These are phyloP conservation scores for Trypanosomatidae sp. DNA, from an alignment of 208 protist genomes.

Conservation along the genomic window DNA sequence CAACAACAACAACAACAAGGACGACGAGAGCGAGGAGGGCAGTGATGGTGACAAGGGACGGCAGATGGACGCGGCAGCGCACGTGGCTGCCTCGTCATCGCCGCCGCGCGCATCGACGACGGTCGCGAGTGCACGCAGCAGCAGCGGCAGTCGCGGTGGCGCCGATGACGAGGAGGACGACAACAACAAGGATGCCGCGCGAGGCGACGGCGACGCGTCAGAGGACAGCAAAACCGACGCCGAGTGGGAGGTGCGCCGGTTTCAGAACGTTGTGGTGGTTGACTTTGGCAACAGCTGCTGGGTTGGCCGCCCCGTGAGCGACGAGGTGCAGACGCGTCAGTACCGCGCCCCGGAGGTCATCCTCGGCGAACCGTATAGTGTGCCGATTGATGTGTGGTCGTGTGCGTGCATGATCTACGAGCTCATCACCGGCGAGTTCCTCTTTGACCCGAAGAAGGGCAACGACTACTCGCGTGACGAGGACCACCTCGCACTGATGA, in stretches of 20 bases:
- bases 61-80: no score
- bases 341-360: slow-evolving; percentile 91
- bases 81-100: no score
- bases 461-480: slow-evolving; percentile 84
- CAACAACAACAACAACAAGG: slow-evolving; percentile 3
- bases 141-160: no score
- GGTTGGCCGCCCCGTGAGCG: slow-evolving; percentile 94
- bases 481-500: slow-evolving; percentile 91
- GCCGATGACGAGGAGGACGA: slow-evolving; percentile 1
- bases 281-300: slow-evolving; percentile 99
- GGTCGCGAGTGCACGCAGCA: no score
- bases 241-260: slow-evolving; percentile 73
- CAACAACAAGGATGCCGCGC: not conserved
- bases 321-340: slow-evolving; percentile 89
- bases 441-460: slow-evolving; percentile 90
- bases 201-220: slow-evolving; percentile 8
- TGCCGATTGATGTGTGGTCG: slow-evolving; percentile 89
- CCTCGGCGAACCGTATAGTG: slow-evolving; percentile 71
- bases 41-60: no score
- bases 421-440: slow-evolving; percentile 88
- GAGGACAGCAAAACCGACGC: slow-evolving; percentile 65
- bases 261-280: slow-evolving; percentile 91
- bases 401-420: slow-evolving; percentile 90
- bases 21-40: no score
- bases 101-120: no score